Evolutionary conservation across 2,329 filamentous ascomycete species (phyloP), one percentile per base, ranked within the genome.

Genomic region (Cladosporium sp.): DNA sequence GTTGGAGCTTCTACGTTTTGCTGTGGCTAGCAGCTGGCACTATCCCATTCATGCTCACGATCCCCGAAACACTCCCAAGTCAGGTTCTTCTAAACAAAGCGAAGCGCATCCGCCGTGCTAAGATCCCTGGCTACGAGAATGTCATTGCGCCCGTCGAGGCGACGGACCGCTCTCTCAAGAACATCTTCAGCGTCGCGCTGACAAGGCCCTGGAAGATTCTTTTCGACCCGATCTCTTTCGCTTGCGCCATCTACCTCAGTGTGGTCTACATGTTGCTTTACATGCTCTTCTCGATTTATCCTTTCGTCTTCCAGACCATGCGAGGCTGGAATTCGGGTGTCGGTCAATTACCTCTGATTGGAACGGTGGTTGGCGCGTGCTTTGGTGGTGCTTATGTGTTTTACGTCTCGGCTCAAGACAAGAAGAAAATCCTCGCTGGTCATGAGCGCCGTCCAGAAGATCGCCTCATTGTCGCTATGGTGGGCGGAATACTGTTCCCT

Each of bases 271-370:
- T 77, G 6, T 76, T 85, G 1, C 75, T 84, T 10, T 86, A 86
- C 73, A 86, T 87, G 84, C 79, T 87, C 12, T 87, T 87, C 73
- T 82, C 78, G 26, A 86, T 86, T 65, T 87, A 86, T 63, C 83
- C 81, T 3, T 84, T 85, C 46, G 81, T 86, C 6, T 86, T 84
- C 69, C 81, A 85, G 67, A 73, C 84, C 57, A 79, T 75, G 68
- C 79, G 84, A 2, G 83, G 83, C 0, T 86, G 84, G 84, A 86
- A 85, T 67, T 67, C 79, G 0, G 83, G 83, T 7, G 80, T 84
- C 2, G 83, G 81, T 3, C 79, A 85, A 67, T 72, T 86, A 0
- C 82, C 84, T 2, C 73, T 85, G 7, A 71, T 85, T 3, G 84
- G 84, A 3, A 82, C 81, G 3, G 77, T 81, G 16, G 67, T 85